Percentiles rank a stretch among this genome's conserved stretches.
These are phyloP conservation scores for Xylaria sp. DNA, from an alignment of 2,329 filamentous ascomycete genomes.

Conservation along the genomic window DNA sequence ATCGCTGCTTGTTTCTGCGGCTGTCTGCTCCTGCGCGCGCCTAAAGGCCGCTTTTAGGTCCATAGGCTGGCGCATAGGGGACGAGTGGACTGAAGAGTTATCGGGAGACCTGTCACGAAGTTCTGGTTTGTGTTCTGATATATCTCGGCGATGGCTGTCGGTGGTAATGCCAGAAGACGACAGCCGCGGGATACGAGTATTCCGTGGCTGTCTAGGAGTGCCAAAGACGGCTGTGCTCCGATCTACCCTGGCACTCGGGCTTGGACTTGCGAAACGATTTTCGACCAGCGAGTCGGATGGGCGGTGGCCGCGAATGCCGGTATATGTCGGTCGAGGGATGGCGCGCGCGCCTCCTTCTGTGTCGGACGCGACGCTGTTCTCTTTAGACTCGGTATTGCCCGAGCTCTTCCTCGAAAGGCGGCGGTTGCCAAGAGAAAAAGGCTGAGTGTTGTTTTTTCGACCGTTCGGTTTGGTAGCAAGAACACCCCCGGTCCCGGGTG, in stretches of 20 bases:
- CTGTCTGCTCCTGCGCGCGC: constrained; percentile 44
- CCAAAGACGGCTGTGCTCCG: constrained; percentile 36
- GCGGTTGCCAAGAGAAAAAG: constrained; percentile 37
- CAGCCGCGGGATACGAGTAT: constrained; percentile 47
- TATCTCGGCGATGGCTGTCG: constrained; percentile 17
- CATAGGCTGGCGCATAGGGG: constrained; percentile 48
- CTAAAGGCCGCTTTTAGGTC: constrained; percentile 45
- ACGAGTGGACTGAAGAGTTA: constrained; percentile 32
- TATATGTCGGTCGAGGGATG: constrained; percentile 27
- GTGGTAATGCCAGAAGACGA: constrained; percentile 30
- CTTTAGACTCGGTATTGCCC: constrained; percentile 40
- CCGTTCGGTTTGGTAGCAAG: constrained; percentile 45
- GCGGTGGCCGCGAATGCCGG: constrained; percentile 23
- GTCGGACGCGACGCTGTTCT: constrained; percentile 43
- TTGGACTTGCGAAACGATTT: constrained; percentile 24
- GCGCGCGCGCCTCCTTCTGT: constrained; percentile 35
- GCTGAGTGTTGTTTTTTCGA: constrained; percentile 41
- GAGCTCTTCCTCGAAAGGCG: constrained; percentile 35
- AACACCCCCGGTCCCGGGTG: constrained; percentile 36
- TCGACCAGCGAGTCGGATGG: constrained; percentile 32
- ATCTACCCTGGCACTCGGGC: constrained; percentile 26
- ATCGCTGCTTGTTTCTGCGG: constrained; percentile 39
- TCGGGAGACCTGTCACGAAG: constrained; percentile 13
- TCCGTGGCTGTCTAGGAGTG: constrained; percentile 36
- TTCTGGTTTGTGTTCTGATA: background rate